A percentile compares a stretch with the other conserved stretches of the same genome.
Evolutionary conservation across 2,329 filamentous ascomycete species (phyloP).

Genomic region (Aschersonia sp.): DNA sequence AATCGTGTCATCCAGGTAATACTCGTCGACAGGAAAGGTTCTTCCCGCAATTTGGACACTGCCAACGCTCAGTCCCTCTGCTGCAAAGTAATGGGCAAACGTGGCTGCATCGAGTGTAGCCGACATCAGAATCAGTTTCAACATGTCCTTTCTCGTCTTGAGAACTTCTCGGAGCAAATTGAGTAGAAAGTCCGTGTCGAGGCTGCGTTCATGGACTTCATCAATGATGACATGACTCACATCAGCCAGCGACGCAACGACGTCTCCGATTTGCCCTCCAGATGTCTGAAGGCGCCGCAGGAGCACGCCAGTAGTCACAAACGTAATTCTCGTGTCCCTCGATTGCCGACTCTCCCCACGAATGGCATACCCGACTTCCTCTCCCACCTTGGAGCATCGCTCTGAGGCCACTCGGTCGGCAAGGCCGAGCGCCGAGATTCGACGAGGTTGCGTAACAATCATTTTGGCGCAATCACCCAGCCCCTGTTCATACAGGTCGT

Average conservation of each 20-base stretch:
- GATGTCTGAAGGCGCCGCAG: slow-evolving; percentile 83
- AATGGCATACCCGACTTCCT: slow-evolving; percentile 85
- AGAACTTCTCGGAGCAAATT: slow-evolving; percentile 77
- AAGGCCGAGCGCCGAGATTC: slow-evolving; percentile 86
- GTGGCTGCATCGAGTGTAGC: slow-evolving; percentile 81
- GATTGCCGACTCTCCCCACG: slow-evolving; percentile 74
- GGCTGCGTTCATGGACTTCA: slow-evolving; percentile 87
- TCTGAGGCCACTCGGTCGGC: slow-evolving; percentile 93
- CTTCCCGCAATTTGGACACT: slow-evolving; percentile 76
- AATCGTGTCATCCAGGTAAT: slow-evolving; percentile 79
- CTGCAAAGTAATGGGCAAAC: slow-evolving; percentile 72
- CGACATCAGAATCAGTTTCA: slow-evolving; percentile 92
- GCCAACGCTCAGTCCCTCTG: slow-evolving; percentile 53
- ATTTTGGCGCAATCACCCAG: slow-evolving; percentile 74
- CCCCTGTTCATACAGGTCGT: slow-evolving; percentile 67
- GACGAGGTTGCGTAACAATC: slow-evolving; percentile 85
- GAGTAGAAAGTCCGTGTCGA: slow-evolving; percentile 89
- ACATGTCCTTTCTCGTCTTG: slow-evolving; percentile 54
- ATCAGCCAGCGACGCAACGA: slow-evolving; percentile 68
- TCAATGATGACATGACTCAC: slow-evolving; percentile 93
- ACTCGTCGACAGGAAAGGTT: slow-evolving; percentile 80
- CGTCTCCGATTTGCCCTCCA: slow-evolving; percentile 63
- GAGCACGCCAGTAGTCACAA: slow-evolving; percentile 89
- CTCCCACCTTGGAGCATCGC: slow-evolving; percentile 64
- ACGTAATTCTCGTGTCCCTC: slow-evolving; percentile 71